A percentile compares a stretch with the other conserved stretches of the same genome.
Evolutionary conservation across 1,139 yeast genomes (phyloP).

Genomic region (Kurtzmaniella quercitrusa): DNA sequence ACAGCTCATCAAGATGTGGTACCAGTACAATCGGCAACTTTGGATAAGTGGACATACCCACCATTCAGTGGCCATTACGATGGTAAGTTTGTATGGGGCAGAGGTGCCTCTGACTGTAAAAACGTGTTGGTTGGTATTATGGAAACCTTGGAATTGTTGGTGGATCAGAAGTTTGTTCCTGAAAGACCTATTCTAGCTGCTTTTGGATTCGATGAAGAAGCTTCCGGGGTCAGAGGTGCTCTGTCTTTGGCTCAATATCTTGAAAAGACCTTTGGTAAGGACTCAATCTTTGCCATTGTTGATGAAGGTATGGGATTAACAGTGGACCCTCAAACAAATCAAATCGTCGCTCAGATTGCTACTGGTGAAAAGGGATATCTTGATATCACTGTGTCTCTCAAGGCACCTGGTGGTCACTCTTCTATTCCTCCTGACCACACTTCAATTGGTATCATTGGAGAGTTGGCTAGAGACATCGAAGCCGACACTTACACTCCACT

Average conservation of each 20-base stretch:
- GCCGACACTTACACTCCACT: conserved; percentile 31
- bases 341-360: conserved; percentile 34
- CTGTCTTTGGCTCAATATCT: conserved; percentile 22
- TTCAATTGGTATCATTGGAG: conserved; percentile 41
- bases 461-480: conserved; percentile 35
- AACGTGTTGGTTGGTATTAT: conserved; percentile 35
- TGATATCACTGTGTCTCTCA: conserved; percentile 29
- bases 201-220: conserved; percentile 45
- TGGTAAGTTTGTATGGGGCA: conserved; percentile 40
- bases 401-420: conserved; percentile 45
- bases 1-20: conserved; percentile 85
- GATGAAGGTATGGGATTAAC: conserved; percentile 41
- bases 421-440: conserved; percentile 46
- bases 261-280: conserved; percentile 27
- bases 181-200: conserved; percentile 35
- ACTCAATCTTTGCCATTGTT: conserved; percentile 36
- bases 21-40: conserved; percentile 63
- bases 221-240: conserved; percentile 38
- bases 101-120: conserved; percentile 43
- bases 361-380: conserved; percentile 41
- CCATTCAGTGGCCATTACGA: conserved; percentile 72
- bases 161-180: conserved; percentile 26
- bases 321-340: conserved; percentile 23
- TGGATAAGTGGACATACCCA: conserved; percentile 59
- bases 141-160: conserved; percentile 35